These are phyloP conservation scores for Cladorrhinum sp. DNA, from an alignment of 2,329 filamentous ascomycete species.

Conservation along the genomic window DNA sequence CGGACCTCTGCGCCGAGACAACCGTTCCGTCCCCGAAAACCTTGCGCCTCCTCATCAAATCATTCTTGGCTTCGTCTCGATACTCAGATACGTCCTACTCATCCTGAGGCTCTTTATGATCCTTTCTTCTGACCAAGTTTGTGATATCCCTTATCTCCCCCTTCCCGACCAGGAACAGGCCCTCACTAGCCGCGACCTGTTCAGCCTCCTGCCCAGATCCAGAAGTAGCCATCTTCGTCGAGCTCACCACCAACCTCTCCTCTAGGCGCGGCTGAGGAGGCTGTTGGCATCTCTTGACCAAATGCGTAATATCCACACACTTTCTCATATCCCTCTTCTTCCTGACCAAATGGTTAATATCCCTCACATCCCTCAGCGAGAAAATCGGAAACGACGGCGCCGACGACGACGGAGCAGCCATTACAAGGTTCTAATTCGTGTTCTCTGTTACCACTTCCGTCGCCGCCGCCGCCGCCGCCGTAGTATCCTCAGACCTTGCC, in stretches of 20 bases:
- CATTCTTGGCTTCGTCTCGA: not conserved
- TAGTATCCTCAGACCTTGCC: conserved; percentile 38
- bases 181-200: not conserved
- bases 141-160: not conserved
- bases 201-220: not conserved
- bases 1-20: no score
- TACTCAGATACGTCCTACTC: not conserved
- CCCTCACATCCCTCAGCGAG: not conserved
- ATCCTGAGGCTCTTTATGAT: not conserved
- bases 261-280: not conserved
- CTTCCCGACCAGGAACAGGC: not conserved
- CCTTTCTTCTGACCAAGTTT: not conserved
- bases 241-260: not conserved
- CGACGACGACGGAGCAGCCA: not conserved
- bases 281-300: not conserved
- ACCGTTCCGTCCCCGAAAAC: not conserved
- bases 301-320: not conserved
- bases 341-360: not conserved
- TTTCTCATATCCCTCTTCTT: not conserved
- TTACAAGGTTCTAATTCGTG: conserved; percentile 20
- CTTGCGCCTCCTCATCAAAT: not conserved
- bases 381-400: not conserved
- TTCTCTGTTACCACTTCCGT: conserved; percentile 37
- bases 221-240: no score
- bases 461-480: not conserved